A percentile compares a stretch with the other conserved stretches of the same genome.
Conservation (phyloP, 176 grass and related monocot species). For the Guadua angustifolia region DNA sequence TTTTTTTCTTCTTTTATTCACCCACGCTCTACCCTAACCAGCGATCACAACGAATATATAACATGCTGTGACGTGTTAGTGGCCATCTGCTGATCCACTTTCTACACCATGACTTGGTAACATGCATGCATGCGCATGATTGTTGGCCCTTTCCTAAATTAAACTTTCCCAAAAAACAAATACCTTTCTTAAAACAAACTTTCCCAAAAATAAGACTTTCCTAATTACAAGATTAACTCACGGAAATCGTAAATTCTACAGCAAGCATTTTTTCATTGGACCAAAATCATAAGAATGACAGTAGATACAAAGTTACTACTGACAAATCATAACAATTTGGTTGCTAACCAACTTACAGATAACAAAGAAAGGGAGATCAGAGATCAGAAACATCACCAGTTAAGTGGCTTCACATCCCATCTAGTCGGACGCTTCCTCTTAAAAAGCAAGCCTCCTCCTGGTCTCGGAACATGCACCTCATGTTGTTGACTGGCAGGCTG, state of each 20-base stretch:
- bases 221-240: too few relatives aligned
- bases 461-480: neutral
- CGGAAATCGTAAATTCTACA: neutral
- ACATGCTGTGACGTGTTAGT: too few relatives aligned
- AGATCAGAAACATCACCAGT: neutral
- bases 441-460: neutral
- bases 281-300: neutral
- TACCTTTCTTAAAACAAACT: too few relatives aligned
- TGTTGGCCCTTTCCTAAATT: too few relatives aligned
- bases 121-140: too few relatives aligned
- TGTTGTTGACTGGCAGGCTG: neutral
- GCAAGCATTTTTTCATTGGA: neutral
- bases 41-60: too few relatives aligned
- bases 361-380: neutral
- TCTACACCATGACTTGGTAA: too few relatives aligned
- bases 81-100: too few relatives aligned
- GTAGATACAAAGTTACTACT: neutral
- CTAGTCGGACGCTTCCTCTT: constrained; percentile 28
- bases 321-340: neutral
- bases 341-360: neutral
- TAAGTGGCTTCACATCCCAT: constrained; percentile 7
- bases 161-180: too few relatives aligned
- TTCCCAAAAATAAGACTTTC: too few relatives aligned
- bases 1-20: too few relatives aligned
- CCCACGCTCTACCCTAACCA: too few relatives aligned